Base-by-base conservation (phyloP, 2,329 filamentous ascomycete species). In the Taxawa tesnikishii region DNA sequence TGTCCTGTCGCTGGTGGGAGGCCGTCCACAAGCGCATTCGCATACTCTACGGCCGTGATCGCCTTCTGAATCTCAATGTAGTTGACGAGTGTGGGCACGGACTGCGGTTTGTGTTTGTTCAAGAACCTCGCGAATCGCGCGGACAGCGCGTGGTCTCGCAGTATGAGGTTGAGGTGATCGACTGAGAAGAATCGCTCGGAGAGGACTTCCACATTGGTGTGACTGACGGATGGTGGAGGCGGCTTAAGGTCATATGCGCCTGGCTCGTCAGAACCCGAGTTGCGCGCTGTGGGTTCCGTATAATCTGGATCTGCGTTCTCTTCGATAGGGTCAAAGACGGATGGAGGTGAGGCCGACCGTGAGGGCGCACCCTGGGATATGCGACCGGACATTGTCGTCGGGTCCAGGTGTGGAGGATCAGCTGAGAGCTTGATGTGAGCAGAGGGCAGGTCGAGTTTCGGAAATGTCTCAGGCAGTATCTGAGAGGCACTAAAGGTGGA, bases 21-120 rank as follows among this genome's bases (percentile, higher is more conserved):
- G 10, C 44, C 47, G 15, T 55, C 48, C 6, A 58, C 58, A 28
- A 63, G 37, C 1, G 59, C 52, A 40, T 62, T 63, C 15, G 60
- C 60, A 41, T 62, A 64, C 30, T 61, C 55, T 7, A 63, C 41
- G 1, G 60, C 60, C 5, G 51, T 49, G 25, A 56, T 49, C 1
- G 56, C 60, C 39, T 64, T 63, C 33, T 55, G 53, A 9, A 50
- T 48, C 28, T 59, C 54, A 2, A 57, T 39, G 43, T 62, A 62
- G 12, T 51, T 48, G 5, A 53, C 43, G 15, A 64, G 47, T 1
- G 48, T 38, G 1, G 52, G 46, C 8, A 50, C 42, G 14, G 51
- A 43, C 14, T 54, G 42, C 6, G 58, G 53, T 27, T 49, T 49
- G 37, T 62, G 62, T 29, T 49, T 48, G 8, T 53, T 45, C 7